Evolutionary conservation across 2,329 filamentous ascomycete genomes (phyloP).

Genomic region (Arthrobotrys megalospora): DNA sequence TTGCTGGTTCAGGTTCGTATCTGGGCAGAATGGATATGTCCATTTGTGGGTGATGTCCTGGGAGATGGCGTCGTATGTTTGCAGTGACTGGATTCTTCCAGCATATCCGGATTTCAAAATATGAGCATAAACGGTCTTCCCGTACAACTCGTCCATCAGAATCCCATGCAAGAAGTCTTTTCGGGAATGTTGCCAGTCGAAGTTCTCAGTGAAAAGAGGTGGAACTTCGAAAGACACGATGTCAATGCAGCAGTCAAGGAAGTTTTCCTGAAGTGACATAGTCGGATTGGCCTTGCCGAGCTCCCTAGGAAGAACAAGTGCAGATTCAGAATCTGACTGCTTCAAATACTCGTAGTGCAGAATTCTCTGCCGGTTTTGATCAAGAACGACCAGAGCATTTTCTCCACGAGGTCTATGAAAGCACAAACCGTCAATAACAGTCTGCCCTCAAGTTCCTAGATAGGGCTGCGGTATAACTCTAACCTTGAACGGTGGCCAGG

Average conservation of each 20-base stretch:
- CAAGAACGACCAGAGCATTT: slow-evolving; percentile 82
- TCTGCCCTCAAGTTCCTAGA: neutral
- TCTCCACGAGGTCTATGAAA: slow-evolving; percentile 61
- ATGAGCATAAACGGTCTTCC: slow-evolving; percentile 94
- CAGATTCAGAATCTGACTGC: slow-evolving; percentile 76
- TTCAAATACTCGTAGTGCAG: slow-evolving; percentile 95
- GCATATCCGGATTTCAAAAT: slow-evolving; percentile 87
- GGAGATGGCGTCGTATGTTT: slow-evolving; percentile 90
- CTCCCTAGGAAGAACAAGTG: slow-evolving; percentile 81
- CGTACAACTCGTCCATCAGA: slow-evolving; percentile 95
- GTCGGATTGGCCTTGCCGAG: slow-evolving; percentile 81
- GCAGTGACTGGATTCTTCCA: slow-evolving; percentile 85
- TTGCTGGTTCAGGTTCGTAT: slow-evolving; percentile 85
- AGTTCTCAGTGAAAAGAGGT: slow-evolving; percentile 96
- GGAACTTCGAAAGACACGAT: slow-evolving; percentile 97
- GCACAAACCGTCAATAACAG: neutral
- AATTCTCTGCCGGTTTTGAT: slow-evolving; percentile 83
- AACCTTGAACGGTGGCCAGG: slow-evolving; percentile 82
- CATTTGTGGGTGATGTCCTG: slow-evolving; percentile 88
- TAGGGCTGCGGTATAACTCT: slow-evolving; percentile 66
- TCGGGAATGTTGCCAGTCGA: slow-evolving; percentile 92
- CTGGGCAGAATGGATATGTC: slow-evolving; percentile 90
- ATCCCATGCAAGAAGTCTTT: slow-evolving; percentile 92
- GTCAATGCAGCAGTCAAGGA: slow-evolving; percentile 95
- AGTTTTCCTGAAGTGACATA: slow-evolving; percentile 85